Base-by-base conservation (phyloP, 805 yeast genomes). In the Kuraishia cidri region DNA sequence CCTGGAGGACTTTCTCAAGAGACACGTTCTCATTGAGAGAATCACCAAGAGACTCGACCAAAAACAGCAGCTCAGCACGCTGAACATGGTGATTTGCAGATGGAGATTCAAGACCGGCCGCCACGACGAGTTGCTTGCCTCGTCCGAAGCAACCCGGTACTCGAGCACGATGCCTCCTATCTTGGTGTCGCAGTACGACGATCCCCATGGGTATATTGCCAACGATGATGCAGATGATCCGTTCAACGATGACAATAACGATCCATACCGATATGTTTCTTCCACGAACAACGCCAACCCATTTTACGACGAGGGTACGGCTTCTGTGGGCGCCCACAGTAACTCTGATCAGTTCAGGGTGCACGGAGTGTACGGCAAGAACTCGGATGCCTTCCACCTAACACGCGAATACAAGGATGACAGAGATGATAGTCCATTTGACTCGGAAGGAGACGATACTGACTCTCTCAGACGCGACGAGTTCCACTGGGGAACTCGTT, bases 1-100 rank as follows among this genome's bases (percentile, higher is more conserved):
- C 31, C 64, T 82, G 48, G 77, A 75, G 40, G 86, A 81, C 40
- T 81, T 72, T 48, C 64, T 82, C 42, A 80, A 77, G 34, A 58
- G 84, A 38, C 58, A 79, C 28, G 68, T 78, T 35, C 56, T 75
- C 14, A 48, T 72, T 27, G 75, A 74, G 43, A 74, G 69, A 40
- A 69, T 81, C 23, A 72, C 72, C 29, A 69, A 66, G 37, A 50
- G 64, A 18, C 37, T 69, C 20, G 48, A 62, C 36, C 61, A 58
- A 22, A 56, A 55, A 34, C 54, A 66, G 36, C 64, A 67, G 3
- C 56, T 62, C 27, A 72, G 71, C 29, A 59, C 69, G 3, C 58
- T 72, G 29, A 60, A 64, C 7, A 67, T 70, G 35, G 71, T 64
- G 34, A 60, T 65, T 4, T 54, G 65, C 22, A 58, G 78, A 20